Evolutionary conservation across 257 asterid genomes (phyloP).

Genomic region (Linaria vulgaris): DNA sequence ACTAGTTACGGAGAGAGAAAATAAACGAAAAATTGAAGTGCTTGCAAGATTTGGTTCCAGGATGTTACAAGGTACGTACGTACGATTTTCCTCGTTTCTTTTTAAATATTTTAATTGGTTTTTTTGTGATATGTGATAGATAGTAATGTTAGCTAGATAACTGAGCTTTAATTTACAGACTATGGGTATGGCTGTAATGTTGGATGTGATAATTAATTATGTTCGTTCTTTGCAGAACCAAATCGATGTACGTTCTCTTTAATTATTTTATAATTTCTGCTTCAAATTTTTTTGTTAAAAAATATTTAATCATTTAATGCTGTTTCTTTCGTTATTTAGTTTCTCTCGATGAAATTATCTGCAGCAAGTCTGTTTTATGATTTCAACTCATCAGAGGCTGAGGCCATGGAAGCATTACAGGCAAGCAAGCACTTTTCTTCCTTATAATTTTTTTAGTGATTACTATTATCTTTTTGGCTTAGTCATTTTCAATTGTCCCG

Average conservation of each 20-base stretch:
- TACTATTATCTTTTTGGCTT: background rate
- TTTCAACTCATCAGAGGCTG: conserved; percentile 83
- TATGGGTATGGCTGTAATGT: conserved; percentile 98
- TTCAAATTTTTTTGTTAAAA: background rate
- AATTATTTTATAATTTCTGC: background rate
- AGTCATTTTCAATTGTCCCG: background rate
- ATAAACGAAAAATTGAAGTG: conserved; percentile 85
- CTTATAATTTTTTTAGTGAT: background rate
- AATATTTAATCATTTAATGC: background rate
- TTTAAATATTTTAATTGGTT: no score
- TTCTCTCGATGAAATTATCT: conserved; percentile 94
- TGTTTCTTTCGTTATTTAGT: conserved; percentile 37
- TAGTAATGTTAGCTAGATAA: background rate
- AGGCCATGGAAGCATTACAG: conserved; percentile 60
- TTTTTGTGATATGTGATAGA: no score
- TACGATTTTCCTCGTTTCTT: background rate
- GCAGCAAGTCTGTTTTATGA: conserved; percentile 90
- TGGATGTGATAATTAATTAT: conserved; percentile 85
- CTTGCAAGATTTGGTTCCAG: conserved; percentile 95
- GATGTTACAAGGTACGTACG: conserved; percentile 77
- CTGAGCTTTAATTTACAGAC: conserved; percentile 48
- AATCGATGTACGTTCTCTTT: conserved; percentile 60
- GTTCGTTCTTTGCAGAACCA: conserved; percentile 92
- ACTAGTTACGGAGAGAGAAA: conserved; percentile 79
- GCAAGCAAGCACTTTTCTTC: conserved; percentile 28